These are phyloP conservation scores for Diplodia sapinea DNA, from an alignment of 2,329 filamentous ascomycete genomes.

Conservation along the genomic window DNA sequence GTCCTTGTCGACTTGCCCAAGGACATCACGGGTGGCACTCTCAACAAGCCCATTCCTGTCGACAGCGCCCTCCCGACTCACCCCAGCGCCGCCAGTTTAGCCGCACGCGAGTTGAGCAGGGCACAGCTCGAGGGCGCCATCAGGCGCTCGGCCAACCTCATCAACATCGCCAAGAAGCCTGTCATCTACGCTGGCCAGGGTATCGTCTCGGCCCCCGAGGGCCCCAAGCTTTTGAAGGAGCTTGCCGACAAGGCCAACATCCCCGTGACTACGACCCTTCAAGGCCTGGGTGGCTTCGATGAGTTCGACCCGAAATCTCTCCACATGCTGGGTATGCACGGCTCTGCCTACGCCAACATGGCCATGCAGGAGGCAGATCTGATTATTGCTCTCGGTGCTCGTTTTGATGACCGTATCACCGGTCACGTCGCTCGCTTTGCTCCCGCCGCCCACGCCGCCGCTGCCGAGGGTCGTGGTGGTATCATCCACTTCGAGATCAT, in stretches of 20 bases:
- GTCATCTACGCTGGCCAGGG: conserved; percentile 95
- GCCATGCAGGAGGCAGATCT: conserved; percentile 96
- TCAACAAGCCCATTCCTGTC: conserved; percentile 83
- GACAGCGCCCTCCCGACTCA: conserved; percentile 74
- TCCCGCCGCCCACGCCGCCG: conserved; percentile 83
- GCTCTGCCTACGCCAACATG: conserved; percentile 96
- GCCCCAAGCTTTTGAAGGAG: conserved; percentile 78
- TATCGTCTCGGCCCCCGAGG: conserved; percentile 78
- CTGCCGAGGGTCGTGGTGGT: conserved; percentile 82
- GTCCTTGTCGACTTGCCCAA: conserved; percentile 96
- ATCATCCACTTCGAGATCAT: conserved; percentile 98
- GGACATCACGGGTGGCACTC: conserved; percentile 86
- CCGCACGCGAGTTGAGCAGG: conserved; percentile 73
- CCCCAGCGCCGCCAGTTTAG: conserved; percentile 84
- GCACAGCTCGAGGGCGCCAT: conserved; percentile 77
- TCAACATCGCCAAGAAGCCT: conserved; percentile 91
- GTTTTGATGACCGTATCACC: conserved; percentile 97
- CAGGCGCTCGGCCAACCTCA: conserved; percentile 75
- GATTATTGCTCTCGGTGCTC: conserved; percentile 89
- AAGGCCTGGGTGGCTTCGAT: conserved; percentile 89
- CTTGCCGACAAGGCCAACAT: conserved; percentile 90
- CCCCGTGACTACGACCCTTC: conserved; percentile 93
- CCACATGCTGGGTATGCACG: conserved; percentile 99
- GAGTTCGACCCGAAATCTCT: conserved; percentile 92
- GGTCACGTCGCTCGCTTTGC: conserved; percentile 83